Evolutionary conservation across 23 red algal species (phyloP), one percentile per base, ranked within the genome.

Genomic region (Gracilaria domingensis): DNA sequence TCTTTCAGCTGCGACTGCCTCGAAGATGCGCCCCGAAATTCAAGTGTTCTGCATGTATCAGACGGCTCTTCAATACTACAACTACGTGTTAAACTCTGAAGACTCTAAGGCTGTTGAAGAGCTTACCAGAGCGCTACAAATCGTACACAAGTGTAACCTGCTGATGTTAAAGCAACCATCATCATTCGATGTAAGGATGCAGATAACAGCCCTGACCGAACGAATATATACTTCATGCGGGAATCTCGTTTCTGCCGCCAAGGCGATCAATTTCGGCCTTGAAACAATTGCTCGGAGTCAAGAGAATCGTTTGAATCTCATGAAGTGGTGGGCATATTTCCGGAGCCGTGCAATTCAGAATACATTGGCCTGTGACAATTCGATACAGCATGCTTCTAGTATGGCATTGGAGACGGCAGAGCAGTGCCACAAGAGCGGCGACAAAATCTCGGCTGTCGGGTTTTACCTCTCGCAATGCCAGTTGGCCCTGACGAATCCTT

Each of bases 301-400:
- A 47, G 70, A 71, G 37, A 36, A 64, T 25, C 24, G 24, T 9
- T 47, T 21, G 8, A 50, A 36, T 67, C 53, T 70, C 45, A 53
- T 88, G 61, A 70, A 69, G 11, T 90, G 87, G 87, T 90, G 87
- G 87, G 56, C 58, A 24, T 90, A 80, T 25, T 80, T 90, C 39
- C 87, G 71, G 8, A 21, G 71, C 35, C 75, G 72, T 30, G 30
- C 57, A 12, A 81, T 90, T 29, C 37, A 18, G 44, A 90, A 77
- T 45, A 32, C 72, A 32, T 29, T 80, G 36, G 51, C 71, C 24
- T 26, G 55, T 17, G 35, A 50, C 36, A 81, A 58, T 23, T 66
- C 73, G 4, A 66, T 39, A 11, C 51, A 53, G 42, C 32, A 45
- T n/a, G 57, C 71, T 57, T 54, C 71, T 0, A 23, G 8, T 38